Conservation (phyloP, 179 eudicot species). For the Corrigiola litoralis region DNA sequence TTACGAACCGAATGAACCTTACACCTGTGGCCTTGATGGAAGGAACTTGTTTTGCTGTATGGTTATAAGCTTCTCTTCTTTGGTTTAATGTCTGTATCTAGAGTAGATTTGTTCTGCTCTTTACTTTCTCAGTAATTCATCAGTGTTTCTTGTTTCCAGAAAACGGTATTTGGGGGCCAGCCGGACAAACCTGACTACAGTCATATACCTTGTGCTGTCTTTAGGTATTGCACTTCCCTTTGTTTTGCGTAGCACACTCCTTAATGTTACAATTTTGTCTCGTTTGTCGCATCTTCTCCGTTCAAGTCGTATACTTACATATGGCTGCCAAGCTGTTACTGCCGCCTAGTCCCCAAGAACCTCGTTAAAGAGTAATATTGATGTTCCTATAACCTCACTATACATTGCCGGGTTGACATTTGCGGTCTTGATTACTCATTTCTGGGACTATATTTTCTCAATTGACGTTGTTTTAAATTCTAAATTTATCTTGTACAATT, state of each 20-base stretch:
- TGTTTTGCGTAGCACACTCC: background rate
- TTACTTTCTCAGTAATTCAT: background rate
- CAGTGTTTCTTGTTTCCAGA: slow-evolving; percentile 39
- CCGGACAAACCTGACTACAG: slow-evolving; percentile 68
- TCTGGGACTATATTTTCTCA: too few relatives aligned
- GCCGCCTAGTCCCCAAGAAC: too few relatives aligned
- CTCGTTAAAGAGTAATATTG: too few relatives aligned
- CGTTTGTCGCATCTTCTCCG: slow-evolving; percentile 1
- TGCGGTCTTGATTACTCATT: too few relatives aligned
- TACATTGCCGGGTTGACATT: too few relatives aligned
- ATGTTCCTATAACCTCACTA: too few relatives aligned
- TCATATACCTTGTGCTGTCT: slow-evolving; percentile 75
- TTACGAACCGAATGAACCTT: slow-evolving; percentile 91
- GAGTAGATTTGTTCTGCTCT: background rate
- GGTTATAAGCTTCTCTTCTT: slow-evolving; percentile 19
- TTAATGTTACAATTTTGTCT: too few relatives aligned
- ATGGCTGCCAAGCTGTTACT: too few relatives aligned
- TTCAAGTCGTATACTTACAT: too few relatives aligned
- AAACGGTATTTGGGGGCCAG: slow-evolving; percentile 76
- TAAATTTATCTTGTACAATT: too few relatives aligned
- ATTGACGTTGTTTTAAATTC: too few relatives aligned
- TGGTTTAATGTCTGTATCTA: background rate
- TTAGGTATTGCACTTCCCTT: slow-evolving; percentile 46
- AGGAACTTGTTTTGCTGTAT: slow-evolving; percentile 89
- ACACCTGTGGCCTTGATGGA: slow-evolving; percentile 99